phyloP scores from a whole-genome alignment of 2,329 filamentous ascomycete species.

The Tolypocladium inflatum region DNA sequence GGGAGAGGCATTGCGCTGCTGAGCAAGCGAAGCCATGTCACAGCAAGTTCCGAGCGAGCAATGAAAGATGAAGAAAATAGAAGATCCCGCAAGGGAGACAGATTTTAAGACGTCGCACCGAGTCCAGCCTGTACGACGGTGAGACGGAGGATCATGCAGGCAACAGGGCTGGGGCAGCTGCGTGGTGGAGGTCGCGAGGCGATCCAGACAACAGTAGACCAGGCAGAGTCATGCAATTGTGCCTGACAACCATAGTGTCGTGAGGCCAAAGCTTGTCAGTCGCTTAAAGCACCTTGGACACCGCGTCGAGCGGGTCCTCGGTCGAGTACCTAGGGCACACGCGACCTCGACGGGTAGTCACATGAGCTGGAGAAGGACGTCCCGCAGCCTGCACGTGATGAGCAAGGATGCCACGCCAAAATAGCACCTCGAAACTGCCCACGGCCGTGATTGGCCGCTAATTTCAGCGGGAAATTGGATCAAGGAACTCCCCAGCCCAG shows the following conservation, averaged over 20 bases:
- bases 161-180: background rate
- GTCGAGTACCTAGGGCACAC: conserved; percentile 3
- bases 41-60: background rate
- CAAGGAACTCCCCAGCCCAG: background rate
- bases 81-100: background rate
- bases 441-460: background rate
- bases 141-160: background rate
- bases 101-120: background rate
- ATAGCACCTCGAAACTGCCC: background rate
- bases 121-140: background rate
- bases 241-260: conserved; percentile 4
- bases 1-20: conserved; percentile 45
- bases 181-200: background rate
- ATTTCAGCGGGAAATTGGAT: background rate
- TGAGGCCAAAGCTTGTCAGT: background rate
- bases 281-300: background rate
- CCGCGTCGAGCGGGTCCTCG: background rate
- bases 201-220: background rate
- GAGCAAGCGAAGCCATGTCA: background rate
- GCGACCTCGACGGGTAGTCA: conserved; percentile 21
- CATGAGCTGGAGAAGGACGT: conserved; percentile 11
- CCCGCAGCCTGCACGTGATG: background rate
- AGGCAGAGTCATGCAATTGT: background rate
- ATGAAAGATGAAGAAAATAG: background rate
- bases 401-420: background rate